phyloP scores from a whole-genome alignment of 1,284 basidiomycete species.

The Cutaneotrichosporon daszewskae region DNA sequence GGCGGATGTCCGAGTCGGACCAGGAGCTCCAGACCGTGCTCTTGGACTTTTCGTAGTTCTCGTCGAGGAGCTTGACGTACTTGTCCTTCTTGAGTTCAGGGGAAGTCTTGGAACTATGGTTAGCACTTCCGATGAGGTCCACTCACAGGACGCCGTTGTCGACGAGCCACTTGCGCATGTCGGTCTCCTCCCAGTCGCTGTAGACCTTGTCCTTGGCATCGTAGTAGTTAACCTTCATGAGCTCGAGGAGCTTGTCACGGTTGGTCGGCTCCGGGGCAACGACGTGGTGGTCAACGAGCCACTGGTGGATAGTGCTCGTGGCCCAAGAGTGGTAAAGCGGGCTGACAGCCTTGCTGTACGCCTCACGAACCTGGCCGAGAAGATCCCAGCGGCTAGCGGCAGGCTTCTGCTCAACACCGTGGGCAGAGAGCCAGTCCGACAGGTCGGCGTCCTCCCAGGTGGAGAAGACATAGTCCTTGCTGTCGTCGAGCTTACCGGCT shows the following conservation, averaged over 20 bases:
- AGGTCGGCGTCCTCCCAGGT: constrained; percentile 73
- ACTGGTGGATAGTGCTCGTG: constrained; percentile 74
- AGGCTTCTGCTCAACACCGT: constrained; percentile 61
- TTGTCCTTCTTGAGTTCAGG: constrained; percentile 53
- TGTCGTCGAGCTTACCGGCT: constrained; percentile 56
- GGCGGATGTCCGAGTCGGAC: constrained; percentile 68
- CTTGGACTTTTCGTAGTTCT: constrained; percentile 66
- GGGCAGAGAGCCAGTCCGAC: constrained; percentile 62
- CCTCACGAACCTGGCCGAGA: constrained; percentile 60
- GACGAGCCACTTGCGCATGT: constrained; percentile 50
- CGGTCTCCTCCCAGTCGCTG: constrained; percentile 57
- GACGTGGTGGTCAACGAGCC: constrained; percentile 73
- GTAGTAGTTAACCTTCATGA: constrained; percentile 79
- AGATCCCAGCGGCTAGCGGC: constrained; percentile 65
- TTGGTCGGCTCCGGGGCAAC: constrained; percentile 57
- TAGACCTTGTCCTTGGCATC: constrained; percentile 58
- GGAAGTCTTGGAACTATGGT: constrained; percentile 6
- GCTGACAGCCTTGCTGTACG: constrained; percentile 58
- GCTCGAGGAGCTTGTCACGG: constrained; percentile 62
- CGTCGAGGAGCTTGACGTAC: constrained; percentile 64
- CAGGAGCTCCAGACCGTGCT: constrained; percentile 67
- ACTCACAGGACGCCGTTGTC: constrained; percentile 45
- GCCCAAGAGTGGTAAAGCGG: constrained; percentile 80
- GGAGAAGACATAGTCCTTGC: constrained; percentile 80
- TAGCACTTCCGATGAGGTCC: too few relatives aligned